Conservation (phyloP, 2,329 filamentous ascomycete species). For the Monosporascus cannonballus region DNA sequence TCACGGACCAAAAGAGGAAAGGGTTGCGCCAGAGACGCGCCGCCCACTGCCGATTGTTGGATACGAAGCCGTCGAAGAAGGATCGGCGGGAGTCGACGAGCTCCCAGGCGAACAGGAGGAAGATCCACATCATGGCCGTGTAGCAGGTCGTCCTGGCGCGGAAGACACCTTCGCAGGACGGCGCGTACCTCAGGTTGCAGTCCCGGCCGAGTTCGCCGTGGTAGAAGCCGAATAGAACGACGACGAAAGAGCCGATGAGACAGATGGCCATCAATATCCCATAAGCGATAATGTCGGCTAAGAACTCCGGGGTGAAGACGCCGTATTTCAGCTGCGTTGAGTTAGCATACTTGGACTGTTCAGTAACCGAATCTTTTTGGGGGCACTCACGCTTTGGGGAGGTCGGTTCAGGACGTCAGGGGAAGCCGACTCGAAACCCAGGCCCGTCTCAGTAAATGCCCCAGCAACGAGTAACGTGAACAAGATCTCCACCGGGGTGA, state of each 20-base stretch:
- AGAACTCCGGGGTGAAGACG: conserved; percentile 59
- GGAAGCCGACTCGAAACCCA: conserved; percentile 64
- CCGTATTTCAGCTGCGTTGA: conserved; percentile 25
- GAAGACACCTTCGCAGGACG: conserved; percentile 50
- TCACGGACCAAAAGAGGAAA: conserved; percentile 26
- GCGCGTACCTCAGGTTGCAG: conserved; percentile 51
- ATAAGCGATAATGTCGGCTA: conserved; percentile 61
- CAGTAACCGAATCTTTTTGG: too few species aligned
- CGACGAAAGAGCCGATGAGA: conserved; percentile 54
- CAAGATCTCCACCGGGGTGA: conserved; percentile 67
- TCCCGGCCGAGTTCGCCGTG: conserved; percentile 29
- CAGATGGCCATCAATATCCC: conserved; percentile 58
- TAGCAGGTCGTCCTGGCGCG: conserved; percentile 63
- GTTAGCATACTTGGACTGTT: too few species aligned
- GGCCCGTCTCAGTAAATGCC: conserved; percentile 63
- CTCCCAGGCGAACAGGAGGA: conserved; percentile 67
- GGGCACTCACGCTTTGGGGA: conserved; percentile 50
- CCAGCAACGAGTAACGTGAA: conserved; percentile 74
- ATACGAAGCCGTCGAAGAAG: conserved; percentile 47
- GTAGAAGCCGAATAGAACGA: conserved; percentile 43
- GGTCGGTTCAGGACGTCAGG: conserved; percentile 62
- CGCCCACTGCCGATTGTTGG: too few species aligned
- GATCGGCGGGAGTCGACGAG: conserved; percentile 65
- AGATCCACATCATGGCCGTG: conserved; percentile 60
- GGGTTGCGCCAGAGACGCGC: too few species aligned